These are phyloP conservation scores for Penicillium cataractarum DNA, from an alignment of 495 filamentous ascomycete genomes.

Conservation along the genomic window DNA sequence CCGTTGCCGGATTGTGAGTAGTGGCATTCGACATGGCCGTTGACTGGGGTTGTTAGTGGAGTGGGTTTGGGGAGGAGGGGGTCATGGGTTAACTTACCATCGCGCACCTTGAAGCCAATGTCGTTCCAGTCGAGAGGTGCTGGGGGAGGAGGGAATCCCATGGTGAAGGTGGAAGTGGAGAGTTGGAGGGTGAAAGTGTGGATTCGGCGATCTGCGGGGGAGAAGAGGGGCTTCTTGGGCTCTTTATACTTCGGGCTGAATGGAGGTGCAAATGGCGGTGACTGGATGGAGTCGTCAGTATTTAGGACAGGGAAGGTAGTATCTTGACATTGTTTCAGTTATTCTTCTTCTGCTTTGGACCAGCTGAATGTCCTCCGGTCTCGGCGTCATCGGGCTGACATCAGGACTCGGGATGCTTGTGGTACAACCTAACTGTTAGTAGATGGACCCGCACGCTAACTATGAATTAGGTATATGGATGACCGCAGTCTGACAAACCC, in stretches of 20 bases:
- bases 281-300: constrained; percentile 3
- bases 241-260: neutral
- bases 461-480: too few species aligned
- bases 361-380: too few species aligned
- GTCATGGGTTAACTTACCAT: constrained; percentile 58
- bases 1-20: constrained; percentile 39
- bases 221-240: neutral
- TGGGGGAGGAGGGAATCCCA: constrained; percentile 83
- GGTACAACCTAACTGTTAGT: too few species aligned
- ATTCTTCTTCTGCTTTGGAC: too few species aligned
- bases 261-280: constrained; percentile 2
- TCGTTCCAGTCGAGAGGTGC: constrained; percentile 81
- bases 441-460: too few species aligned
- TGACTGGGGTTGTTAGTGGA: constrained; percentile 20
- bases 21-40: constrained; percentile 42
- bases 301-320: too few species aligned
- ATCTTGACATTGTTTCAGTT: too few species aligned
- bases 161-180: constrained; percentile 16
- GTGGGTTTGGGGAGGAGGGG: neutral
- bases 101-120: constrained; percentile 87
- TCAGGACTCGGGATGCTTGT: too few species aligned
- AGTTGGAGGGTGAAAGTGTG: neutral
- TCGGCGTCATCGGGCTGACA: too few species aligned
- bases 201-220: constrained; percentile 13
- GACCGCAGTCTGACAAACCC: too few species aligned